Percentiles rank a stretch among this genome's conserved stretches.
phyloP scores from a whole-genome alignment of 768 basidiomycete species.

The Phylloporus sp. region DNA sequence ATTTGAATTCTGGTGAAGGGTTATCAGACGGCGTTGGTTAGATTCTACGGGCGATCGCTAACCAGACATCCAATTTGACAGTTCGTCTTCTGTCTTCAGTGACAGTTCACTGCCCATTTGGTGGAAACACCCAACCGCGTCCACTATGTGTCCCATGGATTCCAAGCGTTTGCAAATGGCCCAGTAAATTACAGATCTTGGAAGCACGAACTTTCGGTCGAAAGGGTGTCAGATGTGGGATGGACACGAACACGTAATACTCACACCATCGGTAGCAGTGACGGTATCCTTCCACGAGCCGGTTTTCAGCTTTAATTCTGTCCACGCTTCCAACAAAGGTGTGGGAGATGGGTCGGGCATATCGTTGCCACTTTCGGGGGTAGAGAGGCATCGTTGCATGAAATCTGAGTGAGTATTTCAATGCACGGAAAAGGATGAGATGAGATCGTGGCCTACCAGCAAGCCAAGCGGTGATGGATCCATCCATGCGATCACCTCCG shows the following conservation, averaged over 20 bases:
- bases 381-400: background rate
- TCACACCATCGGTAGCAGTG: background rate
- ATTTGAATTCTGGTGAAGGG: background rate
- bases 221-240: background rate
- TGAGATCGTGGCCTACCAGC: background rate
- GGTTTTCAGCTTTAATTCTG: background rate
- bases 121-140: background rate
- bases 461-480: background rate
- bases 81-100: background rate
- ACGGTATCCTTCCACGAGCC: conserved; percentile 7
- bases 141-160: background rate
- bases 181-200: background rate
- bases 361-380: background rate
- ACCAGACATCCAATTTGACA: conserved; percentile 1
- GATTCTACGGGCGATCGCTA: background rate
- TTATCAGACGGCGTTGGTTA: background rate
- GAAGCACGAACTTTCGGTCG: background rate
- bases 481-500: background rate
- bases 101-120: background rate
- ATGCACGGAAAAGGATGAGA: background rate
- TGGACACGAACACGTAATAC: background rate
- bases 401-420: background rate
- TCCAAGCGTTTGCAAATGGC: background rate
- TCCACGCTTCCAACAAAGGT: conserved; percentile 7
- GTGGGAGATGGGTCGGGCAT: background rate